These are phyloP conservation scores for Apophysomyces sp. DNA, from an alignment of 371 early-diverging fungal species.

Conservation along the genomic window DNA sequence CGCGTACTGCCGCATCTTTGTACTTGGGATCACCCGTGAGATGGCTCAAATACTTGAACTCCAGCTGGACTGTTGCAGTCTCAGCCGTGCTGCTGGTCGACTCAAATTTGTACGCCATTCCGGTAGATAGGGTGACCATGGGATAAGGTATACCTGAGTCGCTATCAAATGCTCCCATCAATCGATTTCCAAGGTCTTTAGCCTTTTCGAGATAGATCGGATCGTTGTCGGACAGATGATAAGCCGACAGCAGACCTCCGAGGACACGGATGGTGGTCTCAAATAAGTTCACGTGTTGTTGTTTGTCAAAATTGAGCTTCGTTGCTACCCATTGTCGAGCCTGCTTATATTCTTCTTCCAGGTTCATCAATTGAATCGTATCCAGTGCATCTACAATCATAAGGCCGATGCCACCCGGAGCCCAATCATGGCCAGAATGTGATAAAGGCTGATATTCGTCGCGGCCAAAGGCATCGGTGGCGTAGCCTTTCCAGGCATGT, in stretches of 20 bases:
- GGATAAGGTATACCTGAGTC: slow-evolving; percentile 78
- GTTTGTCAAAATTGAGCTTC: slow-evolving; percentile 62
- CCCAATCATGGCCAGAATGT: slow-evolving; percentile 52
- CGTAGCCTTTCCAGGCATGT: slow-evolving; percentile 83
- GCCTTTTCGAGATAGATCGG: slow-evolving; percentile 70
- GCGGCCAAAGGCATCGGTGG: slow-evolving; percentile 72
- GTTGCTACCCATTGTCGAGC: slow-evolving; percentile 67
- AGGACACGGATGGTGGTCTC: slow-evolving; percentile 93
- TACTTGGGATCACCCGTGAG: slow-evolving; percentile 73
- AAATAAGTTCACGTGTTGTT: slow-evolving; percentile 82
- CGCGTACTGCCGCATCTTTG: slow-evolving; percentile 68
- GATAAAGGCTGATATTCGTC: slow-evolving; percentile 85
- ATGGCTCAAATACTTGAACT: slow-evolving; percentile 83
- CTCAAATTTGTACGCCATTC: slow-evolving; percentile 27
- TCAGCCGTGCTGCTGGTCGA: slow-evolving; percentile 76
- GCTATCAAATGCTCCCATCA: slow-evolving; percentile 78
- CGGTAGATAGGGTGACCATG: slow-evolving; percentile 60
- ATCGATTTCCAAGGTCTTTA: slow-evolving; percentile 71
- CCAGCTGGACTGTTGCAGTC: slow-evolving; percentile 85
- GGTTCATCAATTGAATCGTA: slow-evolving; percentile 80
- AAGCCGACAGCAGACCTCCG: slow-evolving; percentile 86
- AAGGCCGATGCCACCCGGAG: slow-evolving; percentile 64
- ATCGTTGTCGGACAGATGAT: slow-evolving; percentile 74
- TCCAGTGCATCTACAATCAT: slow-evolving; percentile 87
- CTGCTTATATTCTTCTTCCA: slow-evolving; percentile 68